phyloP scores from a whole-genome alignment of 2,329 filamentous ascomycete genomes.

The Juglanconis sp. region DNA sequence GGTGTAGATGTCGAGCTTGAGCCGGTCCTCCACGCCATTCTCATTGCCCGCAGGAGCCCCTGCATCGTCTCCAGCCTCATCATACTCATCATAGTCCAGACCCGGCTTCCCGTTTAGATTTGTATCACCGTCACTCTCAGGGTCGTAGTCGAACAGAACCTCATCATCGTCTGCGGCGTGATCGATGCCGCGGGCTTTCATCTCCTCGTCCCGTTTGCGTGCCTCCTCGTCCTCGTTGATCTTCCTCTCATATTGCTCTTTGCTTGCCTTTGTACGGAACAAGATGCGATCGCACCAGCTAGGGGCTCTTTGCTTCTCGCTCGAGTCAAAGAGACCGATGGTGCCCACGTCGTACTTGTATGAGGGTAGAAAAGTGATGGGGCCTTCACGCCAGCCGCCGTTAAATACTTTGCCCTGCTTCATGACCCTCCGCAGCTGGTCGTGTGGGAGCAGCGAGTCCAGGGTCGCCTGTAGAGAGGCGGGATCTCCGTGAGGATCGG shows the following conservation, averaged over 20 bases:
- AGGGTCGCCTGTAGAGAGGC: conserved; percentile 85
- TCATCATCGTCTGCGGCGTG: conserved; percentile 72
- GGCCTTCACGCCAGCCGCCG: conserved; percentile 87
- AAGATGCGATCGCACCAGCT: conserved; percentile 97
- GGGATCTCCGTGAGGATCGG: conserved; percentile 73
- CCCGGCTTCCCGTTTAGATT: conserved; percentile 33
- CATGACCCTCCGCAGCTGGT: conserved; percentile 77
- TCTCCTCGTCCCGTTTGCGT: conserved; percentile 74
- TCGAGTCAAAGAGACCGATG: conserved; percentile 87
- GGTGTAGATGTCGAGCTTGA: conserved; percentile 66
- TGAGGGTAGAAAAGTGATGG: conserved; percentile 84
- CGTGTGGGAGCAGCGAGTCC: conserved; percentile 81
- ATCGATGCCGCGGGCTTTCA: conserved; percentile 76
- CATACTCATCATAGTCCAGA: conserved; percentile 60
- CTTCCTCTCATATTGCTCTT: conserved; percentile 61
- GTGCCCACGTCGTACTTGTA: conserved; percentile 99
- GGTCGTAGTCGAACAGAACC: conserved; percentile 87
- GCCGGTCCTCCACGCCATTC: conserved; percentile 53
- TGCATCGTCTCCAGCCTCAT: conserved; percentile 43
- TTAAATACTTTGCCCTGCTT: conserved; percentile 76
- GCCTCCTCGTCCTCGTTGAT: conserved; percentile 63
- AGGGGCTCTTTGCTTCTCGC: conserved; percentile 86
- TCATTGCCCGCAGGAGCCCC: conserved; percentile 52
- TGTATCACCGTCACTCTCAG: conserved; percentile 66
- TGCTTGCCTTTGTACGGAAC: conserved; percentile 73